Evolutionary conservation across 306 rosid genomes (phyloP).

Genomic region (Cucurbita ficifolia): DNA sequence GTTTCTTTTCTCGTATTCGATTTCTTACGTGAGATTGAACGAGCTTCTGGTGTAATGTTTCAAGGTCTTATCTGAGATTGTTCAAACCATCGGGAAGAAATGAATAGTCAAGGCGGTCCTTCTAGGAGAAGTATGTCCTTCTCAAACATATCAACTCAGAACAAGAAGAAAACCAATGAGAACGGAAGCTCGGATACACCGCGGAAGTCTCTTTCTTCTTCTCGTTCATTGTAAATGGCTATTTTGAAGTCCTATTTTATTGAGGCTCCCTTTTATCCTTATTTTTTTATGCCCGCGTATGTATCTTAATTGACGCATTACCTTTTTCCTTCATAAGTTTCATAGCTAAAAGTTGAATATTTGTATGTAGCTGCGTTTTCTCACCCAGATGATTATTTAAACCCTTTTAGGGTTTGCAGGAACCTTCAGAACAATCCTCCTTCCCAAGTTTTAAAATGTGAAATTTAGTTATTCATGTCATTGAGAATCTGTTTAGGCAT

Average conservation of each 20-base stretch:
- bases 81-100: slow-evolving; percentile 10
- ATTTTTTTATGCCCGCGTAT: neutral
- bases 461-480: neutral
- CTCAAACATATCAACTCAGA: slow-evolving; percentile 15
- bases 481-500: neutral
- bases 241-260: neutral
- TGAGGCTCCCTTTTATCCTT: neutral
- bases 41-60: neutral
- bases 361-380: neutral
- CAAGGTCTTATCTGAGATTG: neutral
- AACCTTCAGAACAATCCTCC: neutral
- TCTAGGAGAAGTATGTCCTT: slow-evolving; percentile 38
- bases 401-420: neutral
- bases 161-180: slow-evolving; percentile 40
- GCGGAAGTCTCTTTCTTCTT: slow-evolving; percentile 32
- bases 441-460: neutral
- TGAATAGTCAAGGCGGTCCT: slow-evolving; percentile 47
- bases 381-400: neutral
- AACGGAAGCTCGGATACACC: slow-evolving; percentile 25
- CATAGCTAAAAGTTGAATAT: too few species aligned
- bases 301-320: neutral
- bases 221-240: slow-evolving; percentile 37
- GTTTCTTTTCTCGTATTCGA: neutral
- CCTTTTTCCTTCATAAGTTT: neutral
- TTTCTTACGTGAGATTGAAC: neutral